Base-by-base conservation (phyloP, 768 basidiomycete species). In the Ephemerocybe angulata region DNA sequence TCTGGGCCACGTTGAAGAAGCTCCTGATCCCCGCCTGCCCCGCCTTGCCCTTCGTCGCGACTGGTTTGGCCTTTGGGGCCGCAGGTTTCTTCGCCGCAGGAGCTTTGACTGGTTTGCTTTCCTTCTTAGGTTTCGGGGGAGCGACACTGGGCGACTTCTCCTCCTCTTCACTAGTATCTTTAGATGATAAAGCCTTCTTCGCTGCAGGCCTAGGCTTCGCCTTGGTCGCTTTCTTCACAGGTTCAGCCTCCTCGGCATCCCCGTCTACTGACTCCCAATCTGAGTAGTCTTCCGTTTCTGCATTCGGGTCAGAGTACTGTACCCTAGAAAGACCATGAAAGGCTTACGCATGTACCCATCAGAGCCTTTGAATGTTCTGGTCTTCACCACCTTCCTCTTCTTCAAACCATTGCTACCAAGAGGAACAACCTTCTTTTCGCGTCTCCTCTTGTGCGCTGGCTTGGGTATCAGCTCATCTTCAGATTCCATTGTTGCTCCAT, bases 211-310 rank as follows among this genome's bases (percentile, higher is more conserved):
- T 42, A 4, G 53, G 47, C 22, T 49, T 50, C 13, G 54, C 43
- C 28, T 55, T 55, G 7, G 52, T n/a, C 22, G 21, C 5, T 22
- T 49, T 50, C 21, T 58, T 59, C 41, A 61, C 57, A 19, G 61
- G 50, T 53, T 63, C 66, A 17, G 65, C 53, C 55, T 59, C 67
- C 55, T 79, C 84, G 21, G 77, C 81, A 27, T 85, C 84, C 21
- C 76, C 82, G 27, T 85, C 87, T 7, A 87, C 86, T 8, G 88
- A 90, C 68, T 93, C 90, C 63, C 88, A 92, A 17, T 82, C 83
- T 6, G 88, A 88, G 64, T 88, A 87, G 64, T 92, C 90, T 64
- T 89, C 86, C 33, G 79, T 85, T 15, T 81, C 90, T 92, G 59
- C 1, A 50, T 17, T 8, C 8, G 33, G 33, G 33, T 35, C 17